Percentiles rank a stretch among this genome's conserved stretches.
phyloP scores from a whole-genome alignment of 1,139 yeast species.

The Debaryomycetaceae sp. region DNA sequence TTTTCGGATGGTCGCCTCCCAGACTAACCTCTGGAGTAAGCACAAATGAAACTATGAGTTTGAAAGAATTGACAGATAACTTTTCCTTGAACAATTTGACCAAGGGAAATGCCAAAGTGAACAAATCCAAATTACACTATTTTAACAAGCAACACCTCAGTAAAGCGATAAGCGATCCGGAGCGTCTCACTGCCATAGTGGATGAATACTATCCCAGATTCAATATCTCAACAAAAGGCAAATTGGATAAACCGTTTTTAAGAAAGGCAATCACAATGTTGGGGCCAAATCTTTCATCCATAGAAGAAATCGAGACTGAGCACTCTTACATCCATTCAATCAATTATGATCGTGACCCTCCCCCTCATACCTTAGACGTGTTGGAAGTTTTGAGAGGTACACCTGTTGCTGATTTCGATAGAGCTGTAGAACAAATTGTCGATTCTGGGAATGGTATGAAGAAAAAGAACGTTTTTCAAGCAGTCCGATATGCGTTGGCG shows the following conservation, averaged over 20 bases:
- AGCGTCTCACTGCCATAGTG: conserved; percentile 28
- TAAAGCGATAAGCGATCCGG: conserved; percentile 30
- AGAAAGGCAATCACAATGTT: conserved; percentile 23
- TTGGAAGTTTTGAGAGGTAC: conserved; percentile 6
- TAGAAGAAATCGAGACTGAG: conserved; percentile 44
- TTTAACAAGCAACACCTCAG: conserved; percentile 70
- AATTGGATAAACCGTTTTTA: conserved; percentile 18
- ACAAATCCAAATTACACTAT: conserved; percentile 64
- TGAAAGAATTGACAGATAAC: conserved; percentile 48
- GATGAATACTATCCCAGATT: conserved; percentile 24
- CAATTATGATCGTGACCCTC: conserved; percentile 18
- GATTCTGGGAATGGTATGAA: conserved; percentile 13
- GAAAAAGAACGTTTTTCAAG: conserved; percentile 54
- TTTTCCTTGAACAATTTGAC: conserved; percentile 70
- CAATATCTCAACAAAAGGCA: conserved; percentile 10
- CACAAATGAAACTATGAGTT: conserved; percentile 55
- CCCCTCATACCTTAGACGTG: conserved; percentile 8
- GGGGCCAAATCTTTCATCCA: conserved; percentile 40
- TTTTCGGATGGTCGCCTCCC: conserved; percentile 93
- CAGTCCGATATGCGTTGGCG: conserved; percentile 68
- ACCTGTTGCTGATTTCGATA: conserved; percentile 6
- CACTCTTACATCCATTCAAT: conserved; percentile 52
- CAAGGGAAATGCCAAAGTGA: conserved; percentile 91
- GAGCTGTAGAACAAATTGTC: conserved; percentile 13
- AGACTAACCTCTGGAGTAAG: conserved; percentile 49